Base-by-base conservation (phyloP, 2,329 filamentous ascomycete genomes). In the Trichoderma sp. region DNA sequence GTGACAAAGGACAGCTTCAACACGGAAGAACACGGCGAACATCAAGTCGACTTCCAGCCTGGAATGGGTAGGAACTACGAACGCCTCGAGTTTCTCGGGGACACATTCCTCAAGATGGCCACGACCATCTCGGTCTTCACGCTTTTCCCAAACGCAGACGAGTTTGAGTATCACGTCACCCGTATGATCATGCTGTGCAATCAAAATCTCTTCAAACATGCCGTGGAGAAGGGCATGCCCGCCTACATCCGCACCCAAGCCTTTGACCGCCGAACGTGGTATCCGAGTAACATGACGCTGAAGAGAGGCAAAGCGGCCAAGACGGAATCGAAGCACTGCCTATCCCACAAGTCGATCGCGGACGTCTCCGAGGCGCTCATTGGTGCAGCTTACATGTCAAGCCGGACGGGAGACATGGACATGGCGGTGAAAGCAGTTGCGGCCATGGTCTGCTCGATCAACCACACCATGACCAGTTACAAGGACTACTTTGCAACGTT, bases 41-140 rank as follows among this genome's bases (percentile, higher is more conserved):
- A 89, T 64, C 85, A 90, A 45, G 77, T 92, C 60, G 91, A 93
- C 69, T 88, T 93, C 54, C 90, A 93, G 70, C 81, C 85, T 55
- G 93, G 93, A 3, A 97, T 97, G 92, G 92, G 93, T 1, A 89
- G 89, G 45, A 98, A 98, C 71, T 99, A 99, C 72, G 95, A 99
- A 75, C 86, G 95, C 14, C 83, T 98, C 0, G 95, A 99, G 72
- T 96, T 97, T 66, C 82, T 98, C 2, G 95, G 95, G 0, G 95
- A 99, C 74, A 91, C 90, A 41, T 97, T 97, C 72, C 82, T 99
- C 66, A 99, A 99, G 77, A 94, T 97, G 88, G 92, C 91, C 12
- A 97, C 94, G 0, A 94, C 93, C 0, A 93, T 99, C 61, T 88
- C 93, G 0, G 81, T 96, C 0, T 98, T 90, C 73, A 89, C 90